Evolutionary conservation across 176 grass and related monocot species (phyloP), one percentile per base, ranked within the genome.

Genomic region (Bolboschoenus planiculmis): DNA sequence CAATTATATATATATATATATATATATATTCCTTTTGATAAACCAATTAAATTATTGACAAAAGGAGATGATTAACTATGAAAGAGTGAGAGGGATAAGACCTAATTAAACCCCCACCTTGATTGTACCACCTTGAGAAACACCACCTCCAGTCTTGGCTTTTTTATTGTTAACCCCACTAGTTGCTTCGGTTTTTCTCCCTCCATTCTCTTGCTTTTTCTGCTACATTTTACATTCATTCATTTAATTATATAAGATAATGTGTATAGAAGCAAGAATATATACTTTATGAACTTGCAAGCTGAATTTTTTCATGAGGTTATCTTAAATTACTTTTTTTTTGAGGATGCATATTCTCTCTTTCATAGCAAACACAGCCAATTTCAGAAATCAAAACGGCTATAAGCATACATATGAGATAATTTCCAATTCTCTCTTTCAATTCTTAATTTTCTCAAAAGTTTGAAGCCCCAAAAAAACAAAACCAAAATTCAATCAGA

Each of bases 161-260:
- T 82, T 82, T 63, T 82, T 59, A 66, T 82, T 63, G 13, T 82
- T 65, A 20, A 21, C 60, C 40, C 36, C 60, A 82, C 37, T 48
- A 10, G 58, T 53, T 53, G 72, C 58, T 48, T 65, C 80, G 65
- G 56, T 47, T 48, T 65, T 82, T 50, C 80, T 82, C 15, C 46
- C 72, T 18, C 72, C 72, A 53, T 77, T 77, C 39, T 48, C 80
- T 63, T 82, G 80, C 50, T 82, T 82, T 50, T 82, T 65, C 80
- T 82, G 80, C 39, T 10, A 63, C 31, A 82, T 82, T 23, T 58
- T n/a, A 51, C 2, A 43, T 56, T 20, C 34, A 78, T 51, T 60
- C 10, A 53, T 56, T 15, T 33, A 34, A 79, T 6, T 9, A 66
- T 56, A 9, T 33, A 21, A 85, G 3, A 8, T 53, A 66, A 65